Evolutionary conservation across 2,329 filamentous ascomycete genomes (phyloP).

Genomic region (Epichloe sp.): DNA sequence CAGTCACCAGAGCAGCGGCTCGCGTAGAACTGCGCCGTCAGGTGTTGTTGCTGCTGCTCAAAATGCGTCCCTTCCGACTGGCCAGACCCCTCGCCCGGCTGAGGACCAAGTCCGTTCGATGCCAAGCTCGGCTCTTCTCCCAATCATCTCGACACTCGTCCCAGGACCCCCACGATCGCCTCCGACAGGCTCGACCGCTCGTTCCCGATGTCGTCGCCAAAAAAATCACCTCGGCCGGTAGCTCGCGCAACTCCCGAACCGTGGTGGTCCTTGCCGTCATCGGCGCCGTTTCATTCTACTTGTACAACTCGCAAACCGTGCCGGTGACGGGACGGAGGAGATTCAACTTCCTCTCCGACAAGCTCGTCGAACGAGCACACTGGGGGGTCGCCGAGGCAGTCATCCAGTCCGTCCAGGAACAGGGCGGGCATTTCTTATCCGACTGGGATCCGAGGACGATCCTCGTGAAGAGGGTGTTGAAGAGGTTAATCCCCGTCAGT

Average conservation of each 20-base stretch:
- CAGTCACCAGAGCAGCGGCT: not conserved
- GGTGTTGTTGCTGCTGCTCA: not conserved
- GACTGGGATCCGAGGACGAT: slow-evolving; percentile 42
- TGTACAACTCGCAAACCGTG: slow-evolving; percentile 56
- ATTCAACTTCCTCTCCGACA: slow-evolving; percentile 54
- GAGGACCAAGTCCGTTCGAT: not conserved
- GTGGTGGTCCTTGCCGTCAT: slow-evolving; percentile 27
- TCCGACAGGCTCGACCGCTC: slow-evolving; percentile 20
- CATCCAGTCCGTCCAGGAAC: slow-evolving; percentile 37
- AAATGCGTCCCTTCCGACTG: not conserved
- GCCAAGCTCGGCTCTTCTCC: slow-evolving; percentile 8
- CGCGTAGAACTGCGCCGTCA: too few relatives aligned
- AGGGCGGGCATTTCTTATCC: slow-evolving; percentile 42
- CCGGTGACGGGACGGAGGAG: slow-evolving; percentile 57
- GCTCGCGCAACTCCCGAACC: slow-evolving; percentile 18
- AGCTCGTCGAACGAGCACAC: slow-evolving; percentile 35
- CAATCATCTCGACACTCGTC: slow-evolving; percentile 8
- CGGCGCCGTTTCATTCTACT: slow-evolving; percentile 46
- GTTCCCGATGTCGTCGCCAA: slow-evolving; percentile 15
- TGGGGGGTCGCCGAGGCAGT: slow-evolving; percentile 23
- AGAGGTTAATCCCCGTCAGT: slow-evolving; percentile 52
- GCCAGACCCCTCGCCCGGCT: not conserved
- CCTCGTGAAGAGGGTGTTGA: slow-evolving; percentile 51
- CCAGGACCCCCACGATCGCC: slow-evolving; percentile 13
- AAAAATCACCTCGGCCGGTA: slow-evolving; percentile 15